phyloP scores from a whole-genome alignment of 306 rosid genomes.

The Ceratonia siliqua region DNA sequence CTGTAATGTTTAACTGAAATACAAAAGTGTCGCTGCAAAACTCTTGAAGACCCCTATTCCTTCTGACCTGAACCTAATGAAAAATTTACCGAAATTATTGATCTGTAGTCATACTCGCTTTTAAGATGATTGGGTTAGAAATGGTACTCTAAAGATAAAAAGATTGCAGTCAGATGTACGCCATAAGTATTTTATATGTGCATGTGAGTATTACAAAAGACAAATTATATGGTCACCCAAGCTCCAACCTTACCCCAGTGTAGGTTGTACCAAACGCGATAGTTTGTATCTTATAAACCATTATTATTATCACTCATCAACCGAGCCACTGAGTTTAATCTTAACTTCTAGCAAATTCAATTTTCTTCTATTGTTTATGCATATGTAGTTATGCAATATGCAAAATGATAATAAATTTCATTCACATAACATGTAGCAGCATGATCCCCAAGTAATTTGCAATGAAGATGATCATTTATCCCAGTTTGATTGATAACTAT shows the following conservation, averaged over 20 bases:
- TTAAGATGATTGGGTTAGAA: neutral
- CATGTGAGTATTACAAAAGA: conserved; percentile 27
- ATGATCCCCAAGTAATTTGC: neutral
- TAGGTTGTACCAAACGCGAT: neutral
- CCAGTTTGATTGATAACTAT: neutral
- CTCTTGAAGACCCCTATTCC: neutral
- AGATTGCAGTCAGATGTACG: neutral
- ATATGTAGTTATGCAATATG: too few relatives aligned
- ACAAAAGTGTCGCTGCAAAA: neutral
- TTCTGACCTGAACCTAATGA: neutral
- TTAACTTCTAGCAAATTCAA: too few relatives aligned
- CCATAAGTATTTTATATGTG: neutral
- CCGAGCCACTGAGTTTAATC: too few relatives aligned
- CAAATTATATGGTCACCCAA: conserved; percentile 4
- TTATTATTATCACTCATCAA: too few relatives aligned
- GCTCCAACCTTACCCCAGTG: conserved; percentile 4
- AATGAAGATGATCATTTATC: neutral
- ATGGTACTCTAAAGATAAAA: neutral
- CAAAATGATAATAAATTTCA: too few relatives aligned
- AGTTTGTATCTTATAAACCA: neutral
- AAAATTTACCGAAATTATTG: neutral
- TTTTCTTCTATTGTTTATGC: too few relatives aligned
- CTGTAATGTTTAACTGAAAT: too few relatives aligned
- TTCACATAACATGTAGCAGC: too few relatives aligned
- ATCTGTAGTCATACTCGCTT: neutral